Base-by-base conservation (phyloP, 768 basidiomycete genomes). In the Neoboletus brunneissimus region DNA sequence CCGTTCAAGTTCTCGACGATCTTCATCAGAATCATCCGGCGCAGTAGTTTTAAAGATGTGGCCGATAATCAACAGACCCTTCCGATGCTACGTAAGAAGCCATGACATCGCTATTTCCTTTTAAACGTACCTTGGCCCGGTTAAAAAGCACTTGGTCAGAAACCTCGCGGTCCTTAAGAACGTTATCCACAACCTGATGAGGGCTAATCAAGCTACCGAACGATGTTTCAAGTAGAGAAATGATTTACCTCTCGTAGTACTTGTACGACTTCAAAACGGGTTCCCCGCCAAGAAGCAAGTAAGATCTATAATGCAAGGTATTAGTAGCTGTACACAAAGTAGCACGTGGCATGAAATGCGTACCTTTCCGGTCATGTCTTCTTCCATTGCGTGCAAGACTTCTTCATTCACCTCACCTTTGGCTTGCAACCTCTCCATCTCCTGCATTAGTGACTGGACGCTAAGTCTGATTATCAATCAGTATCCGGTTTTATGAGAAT, bases 251-350 rank as follows among this genome's bases (percentile, higher is more conserved):
- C 87, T 49, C 93, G 82, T 47, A 96, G 78, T 15, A 98, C 93
- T 64, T 93, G 89, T 22, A 89, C 82, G 41, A 98, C 94, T 75
- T 99, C 97, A 67, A 98, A 85, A 51, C 95, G 85, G 4, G 95
- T 96, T 15, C 96, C 97, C 55, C 94, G 86, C 97, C 97, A 99
- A 25, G 96, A 96, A 7, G 95, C 96, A 29, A 98, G 85, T 75
- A 98, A 82, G 68, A 97, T 94, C 87, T 91, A 58, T 37, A 45
- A 31, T 27, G 16, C 37, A 44, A 42, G 22, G 31, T 41, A 5
- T 29, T 25, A 11, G 4, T 8, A 15, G 32, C 25, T 38, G 16
- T 15, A 27, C 27, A 37, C 5, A 25, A 22, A 25, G 27, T 25
- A 34, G 32, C 37, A 22, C 9, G 38, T 44, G 22, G 31, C n/a